Evolutionary conservation across 2,329 filamentous ascomycete genomes (phyloP).

Genomic region (Fusarium sp.): DNA sequence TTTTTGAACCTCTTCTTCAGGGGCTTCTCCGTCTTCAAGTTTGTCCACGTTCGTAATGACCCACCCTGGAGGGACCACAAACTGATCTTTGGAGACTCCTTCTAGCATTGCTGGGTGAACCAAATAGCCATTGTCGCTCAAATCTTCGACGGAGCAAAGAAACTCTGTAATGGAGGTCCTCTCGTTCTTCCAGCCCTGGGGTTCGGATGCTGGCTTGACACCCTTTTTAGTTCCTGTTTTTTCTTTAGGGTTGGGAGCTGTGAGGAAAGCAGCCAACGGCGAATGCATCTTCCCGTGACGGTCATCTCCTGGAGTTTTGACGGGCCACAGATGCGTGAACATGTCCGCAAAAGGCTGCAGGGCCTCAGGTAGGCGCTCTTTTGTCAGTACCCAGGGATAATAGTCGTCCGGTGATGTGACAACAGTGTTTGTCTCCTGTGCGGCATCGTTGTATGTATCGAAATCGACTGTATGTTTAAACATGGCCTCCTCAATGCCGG

Average conservation of each 20-base stretch:
- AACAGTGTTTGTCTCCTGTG: slow-evolving; percentile 49
- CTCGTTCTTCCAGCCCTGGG: slow-evolving; percentile 77
- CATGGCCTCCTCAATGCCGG: slow-evolving; percentile 90
- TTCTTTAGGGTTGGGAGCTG: slow-evolving; percentile 77
- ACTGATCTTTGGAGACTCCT: slow-evolving; percentile 66
- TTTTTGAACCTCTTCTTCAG: slow-evolving; percentile 78
- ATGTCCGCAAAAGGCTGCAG: slow-evolving; percentile 80
- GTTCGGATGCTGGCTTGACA: slow-evolving; percentile 72
- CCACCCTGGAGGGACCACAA: slow-evolving; percentile 78
- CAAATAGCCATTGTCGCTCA: slow-evolving; percentile 85
- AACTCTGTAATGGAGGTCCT: slow-evolving; percentile 87
- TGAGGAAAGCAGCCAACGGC: slow-evolving; percentile 86
- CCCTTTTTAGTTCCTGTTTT: slow-evolving; percentile 69
- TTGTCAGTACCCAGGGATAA: slow-evolving; percentile 67
- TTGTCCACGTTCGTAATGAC: slow-evolving; percentile 79
- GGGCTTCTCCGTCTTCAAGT: slow-evolving; percentile 75
- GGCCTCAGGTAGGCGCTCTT: slow-evolving; percentile 64
- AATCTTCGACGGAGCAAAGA: slow-evolving; percentile 77
- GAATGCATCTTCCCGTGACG: slow-evolving; percentile 86
- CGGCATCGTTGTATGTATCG: slow-evolving; percentile 58
- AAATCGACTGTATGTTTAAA: slow-evolving; percentile 75
- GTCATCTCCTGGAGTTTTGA: slow-evolving; percentile 88
- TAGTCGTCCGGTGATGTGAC: slow-evolving; percentile 69
- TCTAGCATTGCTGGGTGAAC: slow-evolving; percentile 83
- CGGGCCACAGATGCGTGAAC: slow-evolving; percentile 90